Evolutionary conservation across 495 filamentous ascomycete genomes (phyloP), one percentile per base, ranked within the genome.

Genomic region (Trichocladium uniseriatum): DNA sequence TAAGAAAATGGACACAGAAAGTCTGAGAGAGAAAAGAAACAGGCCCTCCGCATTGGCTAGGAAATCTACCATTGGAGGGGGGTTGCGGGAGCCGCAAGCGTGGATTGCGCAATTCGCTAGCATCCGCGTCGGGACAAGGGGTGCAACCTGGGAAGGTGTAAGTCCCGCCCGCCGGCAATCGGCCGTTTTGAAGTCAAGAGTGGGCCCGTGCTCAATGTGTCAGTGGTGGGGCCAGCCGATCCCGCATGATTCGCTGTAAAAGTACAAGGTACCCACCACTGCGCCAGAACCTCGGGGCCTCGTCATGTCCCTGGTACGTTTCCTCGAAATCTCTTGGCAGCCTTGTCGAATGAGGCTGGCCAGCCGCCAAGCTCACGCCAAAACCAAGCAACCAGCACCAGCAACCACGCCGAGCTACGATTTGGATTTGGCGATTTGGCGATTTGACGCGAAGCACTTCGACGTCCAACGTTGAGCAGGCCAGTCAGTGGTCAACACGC

Each of bases 91-190:
- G 43, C 45, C 35, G 58, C 58, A 59, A 62, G 56, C 59, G 59
- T 56, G 43, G 61, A 64, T 64, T 55, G 61, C 61, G 61, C 57
- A 55, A 64, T 64, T 54, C 49, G 24, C 48, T 46, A 51, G 28
- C 38, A 47, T 34, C 43, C 20, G 43, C 24, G 31, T 19, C 11
- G 15, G 29, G 29, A 14, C 16, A 42, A 22, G 36, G 21, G 8
- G 4, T 8, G 8, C 24, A 27, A 8, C n/a, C 4, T 27, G 24
- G 24, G 8, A 3, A 27, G 24, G 24, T 27, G 22, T 15, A 21
- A 34, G 28, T 20, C 29, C 43, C 43, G 31, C 2, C 31, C 31
- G 31, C 56, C 59, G 61, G 59, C 35, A 54, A 60, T 64, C 59
- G 59, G 59, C 51, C 53, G 45, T 55, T 38, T 27, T 16, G 48